These are phyloP conservation scores for Myxozyma vanderwaltii DNA, from an alignment of 805 yeast species.

Conservation along the genomic window DNA sequence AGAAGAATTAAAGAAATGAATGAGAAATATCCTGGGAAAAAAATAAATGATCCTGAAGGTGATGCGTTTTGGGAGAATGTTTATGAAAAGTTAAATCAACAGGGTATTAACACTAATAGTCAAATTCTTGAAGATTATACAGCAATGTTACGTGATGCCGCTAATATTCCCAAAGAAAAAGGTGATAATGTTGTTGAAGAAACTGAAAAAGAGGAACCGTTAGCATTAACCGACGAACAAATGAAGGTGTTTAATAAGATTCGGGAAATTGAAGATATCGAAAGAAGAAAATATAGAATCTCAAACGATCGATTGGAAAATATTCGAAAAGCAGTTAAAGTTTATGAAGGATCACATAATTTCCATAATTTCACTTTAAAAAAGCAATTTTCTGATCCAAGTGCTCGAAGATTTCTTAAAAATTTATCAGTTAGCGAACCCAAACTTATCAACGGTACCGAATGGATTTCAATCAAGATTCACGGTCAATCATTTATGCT, in stretches of 20 bases:
- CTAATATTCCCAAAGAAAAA: conserved; percentile 3
- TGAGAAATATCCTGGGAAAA: conserved; percentile 15
- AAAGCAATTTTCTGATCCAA: conserved; percentile 79
- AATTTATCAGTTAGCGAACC: conserved; percentile 80
- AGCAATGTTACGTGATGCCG: conserved; percentile 1
- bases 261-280: conserved; percentile 63
- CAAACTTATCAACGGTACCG: conserved; percentile 87
- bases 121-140: conserved; percentile 36
- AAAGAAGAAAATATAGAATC: conserved; percentile 70
- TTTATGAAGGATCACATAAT: conserved; percentile 85
- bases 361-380: conserved; percentile 88
- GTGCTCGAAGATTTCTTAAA: conserved; percentile 83
- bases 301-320: conserved; percentile 60
- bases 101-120: conserved; percentile 20
- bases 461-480: conserved; percentile 93
- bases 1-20: conserved; percentile 5
- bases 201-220: neutral
- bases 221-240: conserved; percentile 21
- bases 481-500: conserved; percentile 99
- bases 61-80: conserved; percentile 23
- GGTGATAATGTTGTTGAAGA: neutral
- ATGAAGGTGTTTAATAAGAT: conserved; percentile 47
- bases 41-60: conserved; percentile 20
- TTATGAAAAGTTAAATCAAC: conserved; percentile 5
- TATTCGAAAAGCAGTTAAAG: conserved; percentile 68